Conservation (phyloP, 2,329 filamentous ascomycete species). For the Trichoderma breve region DNA sequence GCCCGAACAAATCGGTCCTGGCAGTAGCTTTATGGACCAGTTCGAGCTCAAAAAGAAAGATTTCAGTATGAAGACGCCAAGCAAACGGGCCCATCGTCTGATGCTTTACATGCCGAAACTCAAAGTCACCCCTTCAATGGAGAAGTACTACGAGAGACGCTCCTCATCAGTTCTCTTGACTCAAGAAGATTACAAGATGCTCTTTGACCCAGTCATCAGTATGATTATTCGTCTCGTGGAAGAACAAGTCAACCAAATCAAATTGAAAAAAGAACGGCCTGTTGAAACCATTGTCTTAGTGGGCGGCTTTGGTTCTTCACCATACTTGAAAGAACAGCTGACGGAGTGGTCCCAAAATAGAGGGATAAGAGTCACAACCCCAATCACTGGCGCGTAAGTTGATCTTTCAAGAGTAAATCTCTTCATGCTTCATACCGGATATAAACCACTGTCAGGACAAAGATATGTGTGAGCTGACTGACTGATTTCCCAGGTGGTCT, state of each 20-base stretch:
- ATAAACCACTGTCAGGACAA: too few relatives aligned
- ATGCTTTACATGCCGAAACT: neutral
- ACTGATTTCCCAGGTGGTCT: neutral
- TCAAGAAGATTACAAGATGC: neutral
- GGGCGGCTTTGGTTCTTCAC: neutral
- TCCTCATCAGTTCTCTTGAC: neutral
- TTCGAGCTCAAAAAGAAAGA: slow-evolving; percentile 24
- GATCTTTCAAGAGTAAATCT: too few relatives aligned
- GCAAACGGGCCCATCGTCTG: neutral
- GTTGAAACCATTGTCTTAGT: neutral
- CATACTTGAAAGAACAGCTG: neutral
- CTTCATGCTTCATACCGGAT: too few relatives aligned
- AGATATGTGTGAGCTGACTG: too few relatives aligned
- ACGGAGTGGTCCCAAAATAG: neutral
- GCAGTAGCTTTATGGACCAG: slow-evolving; percentile 22
- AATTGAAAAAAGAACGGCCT: neutral
- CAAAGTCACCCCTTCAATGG: neutral
- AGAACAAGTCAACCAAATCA: neutral
- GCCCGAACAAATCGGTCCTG: slow-evolving; percentile 18
- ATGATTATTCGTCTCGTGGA: neutral
- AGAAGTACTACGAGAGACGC: neutral
- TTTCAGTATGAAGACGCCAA: slow-evolving; percentile 21
- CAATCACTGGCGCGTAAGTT: slow-evolving; percentile 12
- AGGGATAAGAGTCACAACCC: neutral
- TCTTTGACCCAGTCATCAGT: neutral